Evolutionary conservation across 2,329 filamentous ascomycete genomes (phyloP).

Genomic region (Alternaria sp.): DNA sequence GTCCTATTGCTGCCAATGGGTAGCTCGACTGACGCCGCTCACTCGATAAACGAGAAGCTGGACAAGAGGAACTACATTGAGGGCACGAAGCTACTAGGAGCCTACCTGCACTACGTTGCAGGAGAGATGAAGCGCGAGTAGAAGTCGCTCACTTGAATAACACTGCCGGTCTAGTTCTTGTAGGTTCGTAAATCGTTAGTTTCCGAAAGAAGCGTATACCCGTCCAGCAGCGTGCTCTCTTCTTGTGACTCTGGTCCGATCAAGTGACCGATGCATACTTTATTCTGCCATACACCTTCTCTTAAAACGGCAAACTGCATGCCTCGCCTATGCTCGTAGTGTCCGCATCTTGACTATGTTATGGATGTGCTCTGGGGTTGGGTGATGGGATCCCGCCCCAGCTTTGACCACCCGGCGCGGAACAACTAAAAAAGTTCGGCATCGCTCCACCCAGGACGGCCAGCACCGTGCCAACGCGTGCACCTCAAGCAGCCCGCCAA

Average conservation of each 20-base stretch:
- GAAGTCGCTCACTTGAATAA: background rate
- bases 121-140: conserved; percentile 73
- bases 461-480: conserved; percentile 15
- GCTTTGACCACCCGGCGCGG: conserved; percentile 27
- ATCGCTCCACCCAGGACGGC: conserved; percentile 18
- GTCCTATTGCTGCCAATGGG: conserved; percentile 96
- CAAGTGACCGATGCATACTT: background rate
- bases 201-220: conserved; percentile 19
- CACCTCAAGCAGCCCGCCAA: conserved; percentile 13
- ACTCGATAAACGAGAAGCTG: conserved; percentile 98
- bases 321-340: background rate
- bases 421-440: conserved; percentile 41
- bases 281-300: background rate
- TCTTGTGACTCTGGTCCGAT: background rate
- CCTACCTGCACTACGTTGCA: conserved; percentile 95
- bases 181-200: background rate
- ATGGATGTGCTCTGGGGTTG: background rate
- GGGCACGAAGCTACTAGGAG: conserved; percentile 92
- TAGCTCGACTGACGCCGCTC: conserved; percentile 92
- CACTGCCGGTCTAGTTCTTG: background rate
- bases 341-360: background rate
- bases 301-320: background rate
- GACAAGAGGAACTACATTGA: conserved; percentile 98
- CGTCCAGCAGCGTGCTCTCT: conserved; percentile 2
- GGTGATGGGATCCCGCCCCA: conserved; percentile 12